Evolutionary conservation across 2,329 filamentous ascomycete species (phyloP), one percentile per base, ranked within the genome.

Genomic region (Colletotrichum karsti): DNA sequence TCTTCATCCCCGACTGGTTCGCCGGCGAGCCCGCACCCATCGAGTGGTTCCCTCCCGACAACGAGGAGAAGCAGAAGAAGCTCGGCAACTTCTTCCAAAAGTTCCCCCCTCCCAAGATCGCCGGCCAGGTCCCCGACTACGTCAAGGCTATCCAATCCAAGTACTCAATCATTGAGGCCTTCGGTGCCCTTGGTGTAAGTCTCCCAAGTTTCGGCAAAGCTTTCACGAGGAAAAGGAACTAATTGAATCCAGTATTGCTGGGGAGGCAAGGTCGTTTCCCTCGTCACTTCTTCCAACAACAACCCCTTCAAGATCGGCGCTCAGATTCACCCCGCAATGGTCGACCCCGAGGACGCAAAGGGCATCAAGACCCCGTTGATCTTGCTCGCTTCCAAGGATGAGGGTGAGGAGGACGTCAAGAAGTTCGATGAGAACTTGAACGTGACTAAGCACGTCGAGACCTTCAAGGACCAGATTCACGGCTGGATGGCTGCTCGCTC

Each of bases 1-100:
- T 97, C 72, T 94, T 95, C 81, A 95, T 98, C 71, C 95, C 95
- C 28, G 95, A 98, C 82, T 95, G 93, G 86, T 97, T 97, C 83
- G 87, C 92, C 68, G 94, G 93, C 77, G 85, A 88, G 72, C 92
- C 93, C 2, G 81, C 81, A 74, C 80, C 83, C 55, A 85, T 90
- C 77, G 83, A 82, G 75, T 80, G 86, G 87, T 89, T 89, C 76
- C 91, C 91, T 3, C 87, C 90, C 24, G 79, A 90, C 78, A 92
- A 80, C 6, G 81, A 87, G 5, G 90, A 93, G 73, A 91, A 93
- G 80, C 79, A 88, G 76, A 82, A 87, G 77, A 83, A 82, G 26
- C 81, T 92, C 4, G 82, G 82, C 28, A 80, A 77, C 4, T 93
- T 92, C 80, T 87, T 92, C 74, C 77, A 78, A 42, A 85, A 82